Evolutionary conservation across 140 eudicot genomes (phyloP).

Genomic region (Flaveria floridana): DNA sequence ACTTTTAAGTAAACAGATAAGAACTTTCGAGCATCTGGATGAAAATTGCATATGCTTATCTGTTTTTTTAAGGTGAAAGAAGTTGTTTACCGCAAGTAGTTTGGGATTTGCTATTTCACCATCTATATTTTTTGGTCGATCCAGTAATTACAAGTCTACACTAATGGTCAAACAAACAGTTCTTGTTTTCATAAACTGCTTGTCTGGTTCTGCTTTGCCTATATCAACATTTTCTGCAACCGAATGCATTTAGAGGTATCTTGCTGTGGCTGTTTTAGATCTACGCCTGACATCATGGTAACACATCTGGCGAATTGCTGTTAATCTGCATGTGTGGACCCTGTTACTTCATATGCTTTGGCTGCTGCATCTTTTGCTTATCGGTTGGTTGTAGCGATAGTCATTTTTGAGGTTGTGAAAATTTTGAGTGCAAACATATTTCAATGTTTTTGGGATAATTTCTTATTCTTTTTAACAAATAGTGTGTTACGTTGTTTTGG

Average conservation of each 20-base stretch:
- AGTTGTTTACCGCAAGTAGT: no score
- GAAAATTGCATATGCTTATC: no score
- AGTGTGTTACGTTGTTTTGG: neutral
- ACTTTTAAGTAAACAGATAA: no score
- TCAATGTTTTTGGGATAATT: neutral
- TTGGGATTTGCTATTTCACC: no score
- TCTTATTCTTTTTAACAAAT: neutral
- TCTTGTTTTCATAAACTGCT: no score
- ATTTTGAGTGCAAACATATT: neutral
- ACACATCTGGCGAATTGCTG: conserved; percentile 5
- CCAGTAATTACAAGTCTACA: no score
- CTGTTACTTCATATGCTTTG: neutral
- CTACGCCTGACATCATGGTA: conserved; percentile 24
- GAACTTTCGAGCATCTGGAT: no score
- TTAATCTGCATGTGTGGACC: neutral
- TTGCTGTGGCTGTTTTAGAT: conserved; percentile 23
- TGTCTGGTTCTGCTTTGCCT: neutral
- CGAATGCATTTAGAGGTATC: conserved; percentile 32
- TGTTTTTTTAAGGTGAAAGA: no score
- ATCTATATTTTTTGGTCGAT: no score
- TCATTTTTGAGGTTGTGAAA: conserved; percentile 10
- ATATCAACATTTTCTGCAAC: neutral
- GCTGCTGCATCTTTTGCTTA: neutral
- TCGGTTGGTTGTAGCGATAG: neutral
- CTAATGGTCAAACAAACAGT: no score